Evolutionary conservation across 169 alveolate species (phyloP), one percentile per base, ranked within the genome.

Genomic region (Cryptosporidium muris): DNA sequence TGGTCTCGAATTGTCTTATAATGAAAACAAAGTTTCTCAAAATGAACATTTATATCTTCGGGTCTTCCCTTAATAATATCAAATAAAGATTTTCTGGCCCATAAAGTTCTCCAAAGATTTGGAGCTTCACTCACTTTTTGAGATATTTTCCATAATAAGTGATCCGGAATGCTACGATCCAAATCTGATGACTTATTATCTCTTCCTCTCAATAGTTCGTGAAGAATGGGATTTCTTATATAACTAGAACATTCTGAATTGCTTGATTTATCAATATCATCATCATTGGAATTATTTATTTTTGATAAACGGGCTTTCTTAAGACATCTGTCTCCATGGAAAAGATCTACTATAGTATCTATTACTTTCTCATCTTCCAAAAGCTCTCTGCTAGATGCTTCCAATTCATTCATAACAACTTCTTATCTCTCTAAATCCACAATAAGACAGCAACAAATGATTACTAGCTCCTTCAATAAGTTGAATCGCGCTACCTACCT

Each of bases 171-270:
- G 40, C 49, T 42, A 8, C 68, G 51, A 43, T 74, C 62, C 25
- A 74, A 54, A 58, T 74, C 85, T 45, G 49, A 58, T 25, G 54
- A 63, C 42, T 74, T 74, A 62, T 74, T 74, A 25, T 74, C 85
- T 34, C 25, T 74, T 34, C 85, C 85, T 42, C 85, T 53, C 42
- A 56, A 25, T 43, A 74, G 9, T 42, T 74, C 85, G 36, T 74
- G 85, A 16, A 74, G 60, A n/a, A 74, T 36, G 16, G 85, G 85
- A 42, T 74, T 74, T 2, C 37, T 74, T 37, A 74, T 25, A 42
- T 74, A 74, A n/a, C 74, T 66, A 16, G 60, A 58, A 37, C 85
- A 58, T 60, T 52, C 60, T 34, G 42, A 37, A 14, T 47, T 56
- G 42, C 2, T 43, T 12, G 43, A 34, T 40, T 58, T 42, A 58